phyloP scores from a whole-genome alignment of 2,329 filamentous ascomycete species.

The Penicillium oxalicum region DNA sequence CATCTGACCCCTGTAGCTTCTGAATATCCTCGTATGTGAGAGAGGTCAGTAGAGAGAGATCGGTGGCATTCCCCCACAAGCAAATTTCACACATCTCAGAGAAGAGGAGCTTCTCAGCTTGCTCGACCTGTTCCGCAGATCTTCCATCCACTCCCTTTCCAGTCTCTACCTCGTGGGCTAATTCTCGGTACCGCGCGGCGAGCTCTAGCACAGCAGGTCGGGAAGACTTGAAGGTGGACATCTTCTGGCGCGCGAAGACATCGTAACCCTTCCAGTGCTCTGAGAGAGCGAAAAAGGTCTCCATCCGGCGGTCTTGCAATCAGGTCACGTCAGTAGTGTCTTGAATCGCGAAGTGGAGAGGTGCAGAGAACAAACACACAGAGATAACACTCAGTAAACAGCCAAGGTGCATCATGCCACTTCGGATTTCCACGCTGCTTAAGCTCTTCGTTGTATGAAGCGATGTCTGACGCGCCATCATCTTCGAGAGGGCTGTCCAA shows the following conservation, averaged over 20 bases:
- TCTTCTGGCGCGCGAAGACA: constrained; percentile 83
- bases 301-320: constrained; percentile 60
- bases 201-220: constrained; percentile 79
- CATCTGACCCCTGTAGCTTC: constrained; percentile 84
- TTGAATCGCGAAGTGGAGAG: background rate
- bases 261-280: constrained; percentile 86
- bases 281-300: constrained; percentile 68
- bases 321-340: constrained; percentile 17
- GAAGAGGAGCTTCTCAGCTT: constrained; percentile 74
- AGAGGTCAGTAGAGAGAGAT: constrained; percentile 82
- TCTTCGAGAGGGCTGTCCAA: constrained; percentile 60
- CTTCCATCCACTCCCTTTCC: constrained; percentile 38
- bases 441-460: constrained; percentile 79
- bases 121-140: constrained; percentile 47
- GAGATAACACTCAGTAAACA: constrained; percentile 90
- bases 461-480: constrained; percentile 70
- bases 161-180: constrained; percentile 62
- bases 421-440: constrained; percentile 63
- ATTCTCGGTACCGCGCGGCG: constrained; percentile 68
- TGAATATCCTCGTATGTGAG: constrained; percentile 94
- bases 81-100: constrained; percentile 93
- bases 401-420: constrained; percentile 84
- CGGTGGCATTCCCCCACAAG: constrained; percentile 94
- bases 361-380: constrained; percentile 38
- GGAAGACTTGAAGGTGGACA: constrained; percentile 85